Evolutionary conservation across 305 asterid species (phyloP).

Genomic region (Fraxinus dipetala): DNA sequence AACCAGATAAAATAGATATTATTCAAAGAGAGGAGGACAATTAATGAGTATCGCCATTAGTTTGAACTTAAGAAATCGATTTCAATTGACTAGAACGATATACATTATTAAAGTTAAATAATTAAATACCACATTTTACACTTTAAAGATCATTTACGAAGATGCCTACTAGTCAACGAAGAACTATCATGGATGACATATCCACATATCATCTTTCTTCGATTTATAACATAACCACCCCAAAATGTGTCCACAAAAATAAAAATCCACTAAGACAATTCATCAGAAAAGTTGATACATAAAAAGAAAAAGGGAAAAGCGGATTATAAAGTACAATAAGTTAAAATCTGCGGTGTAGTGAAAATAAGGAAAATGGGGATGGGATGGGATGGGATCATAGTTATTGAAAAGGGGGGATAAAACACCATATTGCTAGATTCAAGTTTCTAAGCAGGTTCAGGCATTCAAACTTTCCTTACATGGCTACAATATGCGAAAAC

Average conservation of each 20-base stretch:
- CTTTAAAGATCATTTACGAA: neutral
- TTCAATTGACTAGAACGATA: neutral
- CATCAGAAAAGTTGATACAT: neutral
- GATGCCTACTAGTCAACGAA: neutral
- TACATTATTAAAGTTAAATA: neutral
- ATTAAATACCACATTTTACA: neutral
- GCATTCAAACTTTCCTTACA: neutral
- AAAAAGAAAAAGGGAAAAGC: neutral
- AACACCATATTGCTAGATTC: neutral
- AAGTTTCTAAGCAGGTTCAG: neutral
- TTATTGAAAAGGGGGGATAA: neutral
- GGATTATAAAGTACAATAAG: neutral
- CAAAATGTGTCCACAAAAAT: neutral
- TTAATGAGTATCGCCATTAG: neutral
- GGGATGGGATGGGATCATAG: neutral
- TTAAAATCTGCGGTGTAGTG: neutral
- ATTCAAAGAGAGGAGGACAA: neutral
- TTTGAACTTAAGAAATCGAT: neutral
- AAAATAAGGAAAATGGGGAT: neutral
- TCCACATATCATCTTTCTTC: neutral
- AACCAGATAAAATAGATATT: neutral
- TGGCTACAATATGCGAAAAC: neutral
- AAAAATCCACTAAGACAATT: neutral
- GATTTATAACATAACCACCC: neutral
- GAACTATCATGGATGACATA: neutral